These are phyloP conservation scores for Polygonum aviculare DNA, from an alignment of 148 eudicot genomes.

Conservation along the genomic window DNA sequence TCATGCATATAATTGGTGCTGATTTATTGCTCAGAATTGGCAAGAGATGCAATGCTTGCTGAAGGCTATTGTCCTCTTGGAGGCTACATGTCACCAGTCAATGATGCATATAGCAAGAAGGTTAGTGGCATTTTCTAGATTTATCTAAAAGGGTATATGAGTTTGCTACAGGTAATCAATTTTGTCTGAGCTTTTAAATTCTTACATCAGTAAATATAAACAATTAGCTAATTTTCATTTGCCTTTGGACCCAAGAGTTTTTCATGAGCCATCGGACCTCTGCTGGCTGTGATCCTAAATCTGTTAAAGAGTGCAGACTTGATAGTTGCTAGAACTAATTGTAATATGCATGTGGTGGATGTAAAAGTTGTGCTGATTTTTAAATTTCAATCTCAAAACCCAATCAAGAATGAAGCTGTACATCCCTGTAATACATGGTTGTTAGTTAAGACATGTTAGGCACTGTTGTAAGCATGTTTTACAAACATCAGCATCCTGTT, in stretches of 20 bases:
- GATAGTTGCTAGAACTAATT: background rate
- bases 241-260: background rate
- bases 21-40: constrained; percentile 50
- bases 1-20: constrained; percentile 2
- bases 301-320: background rate
- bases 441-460: background rate
- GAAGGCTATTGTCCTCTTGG: constrained; percentile 78
- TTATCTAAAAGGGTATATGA: background rate
- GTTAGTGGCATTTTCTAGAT: constrained; percentile 22
- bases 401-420: background rate
- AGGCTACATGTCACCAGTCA: constrained; percentile 95
- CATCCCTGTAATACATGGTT: background rate
- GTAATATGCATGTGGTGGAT: background rate
- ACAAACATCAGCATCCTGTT: background rate
- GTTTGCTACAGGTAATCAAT: background rate
- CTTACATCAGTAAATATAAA: background rate
- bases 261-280: background rate
- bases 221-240: background rate
- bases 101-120: constrained; percentile 84
- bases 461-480: background rate
- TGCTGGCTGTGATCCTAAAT: background rate
- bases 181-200: background rate
- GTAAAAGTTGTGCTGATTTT: background rate
- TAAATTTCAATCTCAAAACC: background rate
- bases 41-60: constrained; percentile 68